Base-by-base conservation (phyloP, 176 grass and related monocot genomes). In the Urochloa ruziziensis region DNA sequence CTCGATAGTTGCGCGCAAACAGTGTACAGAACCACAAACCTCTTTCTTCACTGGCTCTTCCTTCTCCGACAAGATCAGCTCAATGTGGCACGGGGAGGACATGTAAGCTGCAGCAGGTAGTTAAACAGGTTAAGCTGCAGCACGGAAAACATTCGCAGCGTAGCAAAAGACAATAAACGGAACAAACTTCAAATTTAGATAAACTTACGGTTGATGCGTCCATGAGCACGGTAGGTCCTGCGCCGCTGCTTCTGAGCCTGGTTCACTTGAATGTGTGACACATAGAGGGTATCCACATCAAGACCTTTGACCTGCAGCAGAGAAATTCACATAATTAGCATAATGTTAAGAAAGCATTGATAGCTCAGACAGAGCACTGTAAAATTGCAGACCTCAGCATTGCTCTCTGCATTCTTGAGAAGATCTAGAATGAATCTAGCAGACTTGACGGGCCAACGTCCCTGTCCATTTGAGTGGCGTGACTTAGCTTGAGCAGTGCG, bases 401-500 rank as follows among this genome's bases (percentile, higher is more conserved):
- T 92, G 86, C 89, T 98, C 88, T 98, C 92, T 6, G 95, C 95
- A 47, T 92, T 92, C 77, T 94, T 97, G 1, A 94, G 92, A 33
- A 97, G 73, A 87, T 94, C 95, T 42, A 97, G 82, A 48, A 97
- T 89, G 24, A 97, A 97, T 34, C 54, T 78, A 57, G 90, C 92
- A 78, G 95, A 97, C 80, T 97, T 97, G 42, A 35, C 82, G 17
- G 95, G 95, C 95, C 92, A 97, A 25, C 92, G 88, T 28, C 95
- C 95, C 66, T 94, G 95, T 13, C 92, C 90, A 59, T 97, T 97
- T 7, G 95, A 82, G 15, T 94, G 92, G 3, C 88, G 88, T 7
- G 67, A 79, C 74, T 97, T 97, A 35, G 82, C 96, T 71, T 98
- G 96, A 37, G 90, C 96, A 19, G 96, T 98, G 5, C 96, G 88